Conservation (phyloP, 1,284 basidiomycete species). For the Sphaerobolus stellatus region DNA sequence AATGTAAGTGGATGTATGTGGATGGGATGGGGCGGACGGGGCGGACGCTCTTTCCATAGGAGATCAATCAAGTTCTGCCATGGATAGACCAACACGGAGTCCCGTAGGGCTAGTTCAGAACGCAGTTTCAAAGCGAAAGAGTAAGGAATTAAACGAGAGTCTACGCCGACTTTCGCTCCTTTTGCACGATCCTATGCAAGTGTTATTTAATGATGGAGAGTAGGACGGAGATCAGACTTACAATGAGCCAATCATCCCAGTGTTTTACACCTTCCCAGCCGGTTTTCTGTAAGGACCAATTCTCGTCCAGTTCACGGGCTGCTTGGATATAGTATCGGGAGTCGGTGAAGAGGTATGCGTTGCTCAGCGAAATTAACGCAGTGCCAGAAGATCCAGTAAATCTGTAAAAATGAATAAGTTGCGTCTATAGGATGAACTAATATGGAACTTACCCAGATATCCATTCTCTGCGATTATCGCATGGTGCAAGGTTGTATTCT, state of each 20-base stretch:
- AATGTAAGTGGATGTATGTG: slow-evolving; percentile 75
- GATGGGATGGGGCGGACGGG: slow-evolving; percentile 67
- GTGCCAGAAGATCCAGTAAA: slow-evolving; percentile 85
- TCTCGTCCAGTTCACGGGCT: slow-evolving; percentile 69
- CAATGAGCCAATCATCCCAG: slow-evolving; percentile 79
- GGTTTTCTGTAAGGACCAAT: slow-evolving; percentile 76
- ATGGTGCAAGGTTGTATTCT: slow-evolving; percentile 79
- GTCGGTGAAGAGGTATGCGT: slow-evolving; percentile 79
- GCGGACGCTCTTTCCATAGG: slow-evolving; percentile 75
- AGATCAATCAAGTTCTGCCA: slow-evolving; percentile 85
- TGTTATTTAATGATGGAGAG: not conserved
- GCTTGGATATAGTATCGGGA: slow-evolving; percentile 91
- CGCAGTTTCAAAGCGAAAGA: slow-evolving; percentile 66
- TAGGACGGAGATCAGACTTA: slow-evolving; percentile 34
- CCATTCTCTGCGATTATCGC: slow-evolving; percentile 81
- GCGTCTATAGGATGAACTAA: not conserved
- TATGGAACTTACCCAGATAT: slow-evolving; percentile 67
- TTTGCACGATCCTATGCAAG: slow-evolving; percentile 49
- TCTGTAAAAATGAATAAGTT: slow-evolving; percentile 37
- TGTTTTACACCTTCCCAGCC: slow-evolving; percentile 64
- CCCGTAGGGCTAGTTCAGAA: slow-evolving; percentile 47
- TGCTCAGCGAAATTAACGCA: slow-evolving; percentile 68
- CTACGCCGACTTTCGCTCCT: slow-evolving; percentile 72
- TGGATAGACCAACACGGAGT: slow-evolving; percentile 64
- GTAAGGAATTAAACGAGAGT: slow-evolving; percentile 84